A percentile compares a stretch with the other conserved stretches of the same genome.
These are phyloP conservation scores for Rhynchospora tenuis DNA, from an alignment of 176 grass and related monocot genomes.

Conservation along the genomic window DNA sequence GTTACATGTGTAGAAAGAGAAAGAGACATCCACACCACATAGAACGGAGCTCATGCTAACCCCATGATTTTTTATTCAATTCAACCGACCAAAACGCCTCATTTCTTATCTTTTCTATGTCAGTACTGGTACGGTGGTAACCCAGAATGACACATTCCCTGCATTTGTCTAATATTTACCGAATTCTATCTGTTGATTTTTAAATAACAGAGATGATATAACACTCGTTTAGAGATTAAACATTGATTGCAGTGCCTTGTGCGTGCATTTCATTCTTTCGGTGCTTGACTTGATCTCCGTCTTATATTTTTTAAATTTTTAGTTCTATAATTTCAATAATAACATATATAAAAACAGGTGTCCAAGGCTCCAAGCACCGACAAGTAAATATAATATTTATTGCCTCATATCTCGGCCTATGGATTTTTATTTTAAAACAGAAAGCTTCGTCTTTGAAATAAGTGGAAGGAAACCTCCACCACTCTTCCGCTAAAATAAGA, in stretches of 20 bases:
- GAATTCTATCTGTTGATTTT: not conserved
- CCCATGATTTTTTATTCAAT: constrained; percentile 31
- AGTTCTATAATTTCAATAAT: not conserved
- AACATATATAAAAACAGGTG: not conserved
- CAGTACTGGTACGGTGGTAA: not conserved
- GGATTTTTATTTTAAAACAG: too few relatives aligned
- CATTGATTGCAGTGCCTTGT: not conserved
- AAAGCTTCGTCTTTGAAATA: too few relatives aligned
- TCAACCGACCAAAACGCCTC: constrained; percentile 23
- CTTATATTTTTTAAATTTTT: not conserved
- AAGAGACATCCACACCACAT: not conserved
- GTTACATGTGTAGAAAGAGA: constrained; percentile 30
- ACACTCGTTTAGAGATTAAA: not conserved
- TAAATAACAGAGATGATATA: not conserved
- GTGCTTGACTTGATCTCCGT: not conserved
- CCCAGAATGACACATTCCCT: not conserved
- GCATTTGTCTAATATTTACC: not conserved
- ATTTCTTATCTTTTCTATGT: not conserved
- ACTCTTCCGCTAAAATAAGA: too few relatives aligned
- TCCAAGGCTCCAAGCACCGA: not conserved
- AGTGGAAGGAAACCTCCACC: too few relatives aligned
- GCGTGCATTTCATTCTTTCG: not conserved
- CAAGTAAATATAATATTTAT: not conserved
- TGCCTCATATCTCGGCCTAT: too few relatives aligned
- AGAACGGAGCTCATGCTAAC: constrained; percentile 5